These are phyloP conservation scores for Didymella pinodella DNA, from an alignment of 2,329 filamentous ascomycete species.

Conservation along the genomic window DNA sequence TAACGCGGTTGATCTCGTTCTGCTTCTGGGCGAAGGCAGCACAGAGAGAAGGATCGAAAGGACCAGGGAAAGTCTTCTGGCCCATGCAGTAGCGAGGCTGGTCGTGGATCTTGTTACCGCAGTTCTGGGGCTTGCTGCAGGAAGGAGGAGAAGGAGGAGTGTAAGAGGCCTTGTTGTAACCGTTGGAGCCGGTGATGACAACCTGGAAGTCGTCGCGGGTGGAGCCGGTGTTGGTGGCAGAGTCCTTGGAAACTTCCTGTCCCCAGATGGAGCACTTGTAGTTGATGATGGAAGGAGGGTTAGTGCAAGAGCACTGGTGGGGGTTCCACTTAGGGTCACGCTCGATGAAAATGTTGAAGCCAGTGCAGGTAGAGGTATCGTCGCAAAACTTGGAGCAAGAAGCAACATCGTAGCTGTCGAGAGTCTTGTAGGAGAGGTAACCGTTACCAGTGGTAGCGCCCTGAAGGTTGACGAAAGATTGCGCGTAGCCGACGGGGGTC, in stretches of 20 bases:
- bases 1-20: conserved; percentile 32
- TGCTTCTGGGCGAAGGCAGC: conserved; percentile 36
- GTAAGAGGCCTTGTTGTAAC: conserved; percentile 39
- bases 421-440: conserved; percentile 36
- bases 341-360: conserved; percentile 41
- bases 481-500: conserved; percentile 31
- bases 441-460: conserved; percentile 30
- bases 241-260: conserved; percentile 29
- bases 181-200: conserved; percentile 45
- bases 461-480: conserved; percentile 30
- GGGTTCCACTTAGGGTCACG: conserved; percentile 38
- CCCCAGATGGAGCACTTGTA: conserved; percentile 40
- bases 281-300: conserved; percentile 30
- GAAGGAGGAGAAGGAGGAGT: conserved; percentile 31
- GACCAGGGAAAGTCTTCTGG: conserved; percentile 38
- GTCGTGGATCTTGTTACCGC: conserved; percentile 33
- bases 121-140: conserved; percentile 35
- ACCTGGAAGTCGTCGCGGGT: conserved; percentile 38
- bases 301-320: conserved; percentile 33
- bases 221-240: conserved; percentile 33
- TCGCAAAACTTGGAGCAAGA: conserved; percentile 33
- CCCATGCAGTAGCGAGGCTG: conserved; percentile 38
- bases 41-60: conserved; percentile 36
- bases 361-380: conserved; percentile 29
- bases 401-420: conserved; percentile 33